phyloP scores from a whole-genome alignment of 129 eudicot species.

The Ambrosia trifida region DNA sequence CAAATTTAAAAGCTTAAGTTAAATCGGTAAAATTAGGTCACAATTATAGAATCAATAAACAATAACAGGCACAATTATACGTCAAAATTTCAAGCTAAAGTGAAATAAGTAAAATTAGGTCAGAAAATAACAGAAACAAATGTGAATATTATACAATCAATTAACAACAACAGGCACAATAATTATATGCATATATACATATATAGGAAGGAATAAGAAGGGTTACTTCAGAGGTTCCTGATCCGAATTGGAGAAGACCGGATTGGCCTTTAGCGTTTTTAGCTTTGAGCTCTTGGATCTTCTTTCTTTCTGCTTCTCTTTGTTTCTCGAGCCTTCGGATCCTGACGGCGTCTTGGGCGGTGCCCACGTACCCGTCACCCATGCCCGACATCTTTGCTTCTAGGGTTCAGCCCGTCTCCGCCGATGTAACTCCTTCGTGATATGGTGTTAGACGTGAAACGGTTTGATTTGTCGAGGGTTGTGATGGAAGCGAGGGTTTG shows the following conservation, averaged over 20 bases:
- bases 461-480: slow-evolving; percentile 3
- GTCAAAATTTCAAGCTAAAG: background rate
- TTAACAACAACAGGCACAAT: background rate
- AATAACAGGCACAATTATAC: too few species aligned
- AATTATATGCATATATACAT: slow-evolving; percentile 9
- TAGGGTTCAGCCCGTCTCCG: slow-evolving; percentile 13
- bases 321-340: slow-evolving; percentile 96
- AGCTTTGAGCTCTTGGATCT: slow-evolving; percentile 85
- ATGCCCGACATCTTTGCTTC: slow-evolving; percentile 81
- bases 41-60: too few species aligned
- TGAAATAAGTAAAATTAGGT: slow-evolving; percentile 16
- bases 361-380: slow-evolving; percentile 99
- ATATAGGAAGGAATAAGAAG: background rate
- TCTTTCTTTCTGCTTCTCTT: slow-evolving; percentile 93
- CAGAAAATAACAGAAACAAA: background rate
- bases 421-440: background rate
- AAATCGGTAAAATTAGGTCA: too few species aligned
- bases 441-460: slow-evolving; percentile 16
- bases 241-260: slow-evolving; percentile 97
- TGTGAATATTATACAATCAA: background rate
- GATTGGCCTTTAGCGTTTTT: slow-evolving; percentile 89
- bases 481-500: slow-evolving; percentile 28
- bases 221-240: slow-evolving; percentile 89
- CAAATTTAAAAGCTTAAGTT: too few species aligned
- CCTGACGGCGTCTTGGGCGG: slow-evolving; percentile 95